Percentiles rank a stretch among this genome's conserved stretches.
These are phyloP conservation scores for Angomonas deanei DNA, from an alignment of 208 protist species.

Conservation along the genomic window DNA sequence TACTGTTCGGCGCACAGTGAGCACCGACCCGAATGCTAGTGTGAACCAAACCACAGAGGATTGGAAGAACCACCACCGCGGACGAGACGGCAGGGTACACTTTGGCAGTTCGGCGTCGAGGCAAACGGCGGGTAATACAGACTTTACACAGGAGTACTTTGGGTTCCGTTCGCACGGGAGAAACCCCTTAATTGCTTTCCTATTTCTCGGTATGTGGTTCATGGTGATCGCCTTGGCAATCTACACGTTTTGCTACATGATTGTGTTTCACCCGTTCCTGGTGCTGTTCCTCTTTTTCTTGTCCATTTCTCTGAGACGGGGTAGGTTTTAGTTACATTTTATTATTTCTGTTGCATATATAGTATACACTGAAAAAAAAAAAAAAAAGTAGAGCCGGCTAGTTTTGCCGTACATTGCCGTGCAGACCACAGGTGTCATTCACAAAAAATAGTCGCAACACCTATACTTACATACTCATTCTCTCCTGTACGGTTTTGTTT, in stretches of 20 bases:
- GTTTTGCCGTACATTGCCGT: too few relatives aligned
- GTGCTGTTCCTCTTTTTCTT: slow-evolving; percentile 48
- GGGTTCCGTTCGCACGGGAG: slow-evolving; percentile 71
- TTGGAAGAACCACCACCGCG: slow-evolving; percentile 25
- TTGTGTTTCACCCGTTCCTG: slow-evolving; percentile 71
- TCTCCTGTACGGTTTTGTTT: too few relatives aligned
- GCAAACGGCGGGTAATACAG: slow-evolving; percentile 16
- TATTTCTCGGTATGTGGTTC: slow-evolving; percentile 61
- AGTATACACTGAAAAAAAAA: slow-evolving; percentile 10
- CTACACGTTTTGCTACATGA: slow-evolving; percentile 38
- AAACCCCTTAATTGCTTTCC: slow-evolving; percentile 54
- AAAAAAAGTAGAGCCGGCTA: neutral
- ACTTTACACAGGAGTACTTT: slow-evolving; percentile 64
- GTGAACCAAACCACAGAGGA: slow-evolving; percentile 61
- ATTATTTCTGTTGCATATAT: too few relatives aligned
- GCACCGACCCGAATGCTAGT: slow-evolving; percentile 62
- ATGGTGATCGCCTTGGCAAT: slow-evolving; percentile 51
- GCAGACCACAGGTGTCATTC: too few relatives aligned
- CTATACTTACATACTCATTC: too few relatives aligned
- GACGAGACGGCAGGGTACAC: slow-evolving; percentile 48
- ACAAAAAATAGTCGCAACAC: too few relatives aligned
- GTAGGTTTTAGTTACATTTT: too few relatives aligned
- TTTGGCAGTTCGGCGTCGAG: slow-evolving; percentile 40
- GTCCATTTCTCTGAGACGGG: slow-evolving; percentile 20
- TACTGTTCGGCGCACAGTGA: slow-evolving; percentile 61